Conservation (phyloP, 2,329 filamentous ascomycete genomes). For the Nigrospora oryzae region DNA sequence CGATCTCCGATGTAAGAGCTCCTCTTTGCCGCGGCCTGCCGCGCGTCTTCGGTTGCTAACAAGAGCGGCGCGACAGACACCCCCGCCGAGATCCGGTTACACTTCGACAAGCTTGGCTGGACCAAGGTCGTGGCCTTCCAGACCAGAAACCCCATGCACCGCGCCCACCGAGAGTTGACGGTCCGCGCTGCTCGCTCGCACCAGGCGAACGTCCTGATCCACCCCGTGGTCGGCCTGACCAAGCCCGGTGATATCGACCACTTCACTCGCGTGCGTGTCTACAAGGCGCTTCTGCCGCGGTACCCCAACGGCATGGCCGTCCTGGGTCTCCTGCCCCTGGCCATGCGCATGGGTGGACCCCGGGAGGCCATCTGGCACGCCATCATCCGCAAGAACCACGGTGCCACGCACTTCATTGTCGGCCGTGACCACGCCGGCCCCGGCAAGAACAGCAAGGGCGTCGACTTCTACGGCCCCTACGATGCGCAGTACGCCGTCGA, state of each 20-base stretch:
- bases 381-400: conserved; percentile 99
- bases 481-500: conserved; percentile 94
- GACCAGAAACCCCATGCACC: conserved; percentile 98
- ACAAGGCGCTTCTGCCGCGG: conserved; percentile 90
- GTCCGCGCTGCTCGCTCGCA: conserved; percentile 92
- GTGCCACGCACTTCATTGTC: conserved; percentile 98
- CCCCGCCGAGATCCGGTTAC: conserved; percentile 84
- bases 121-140: conserved; percentile 97
- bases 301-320: conserved; percentile 99
- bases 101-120: conserved; percentile 99
- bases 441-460: conserved; percentile 94
- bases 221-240: conserved; percentile 95
- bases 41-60: not conserved
- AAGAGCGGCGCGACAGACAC: conserved; percentile 50
- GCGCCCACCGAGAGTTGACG: conserved; percentile 94
- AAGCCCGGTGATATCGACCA: conserved; percentile 99
- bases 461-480: conserved; percentile 97
- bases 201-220: conserved; percentile 97
- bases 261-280: conserved; percentile 97
- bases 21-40: not conserved
- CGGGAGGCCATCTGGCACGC: conserved; percentile 99
- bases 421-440: conserved; percentile 97
- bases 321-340: conserved; percentile 85
- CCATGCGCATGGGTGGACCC: conserved; percentile 98
- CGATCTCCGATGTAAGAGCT: conserved; percentile 71